Evolutionary conservation across 176 grass and related monocot species (phyloP).

Genomic region (Tillandsia leiboldiana): DNA sequence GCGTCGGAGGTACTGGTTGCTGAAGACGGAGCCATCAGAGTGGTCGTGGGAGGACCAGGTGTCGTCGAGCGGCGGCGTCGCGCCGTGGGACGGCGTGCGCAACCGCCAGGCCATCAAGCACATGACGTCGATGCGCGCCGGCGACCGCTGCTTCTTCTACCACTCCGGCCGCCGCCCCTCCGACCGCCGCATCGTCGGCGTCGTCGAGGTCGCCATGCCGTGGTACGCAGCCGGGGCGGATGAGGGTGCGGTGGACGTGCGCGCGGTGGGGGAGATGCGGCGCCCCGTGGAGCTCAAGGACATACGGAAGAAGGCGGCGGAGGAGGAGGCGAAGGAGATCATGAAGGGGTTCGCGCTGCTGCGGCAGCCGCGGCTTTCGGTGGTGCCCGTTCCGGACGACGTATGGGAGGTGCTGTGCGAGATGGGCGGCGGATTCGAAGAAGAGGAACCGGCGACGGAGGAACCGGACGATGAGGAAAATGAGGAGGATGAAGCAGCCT

Average conservation of each 20-base stretch:
- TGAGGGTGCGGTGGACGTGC: slow-evolving; percentile 67
- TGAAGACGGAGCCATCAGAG: slow-evolving; percentile 75
- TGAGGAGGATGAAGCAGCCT: too few relatives aligned
- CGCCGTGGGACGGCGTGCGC: slow-evolving; percentile 76
- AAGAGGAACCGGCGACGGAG: slow-evolving; percentile 20
- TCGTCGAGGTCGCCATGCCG: slow-evolving; percentile 46
- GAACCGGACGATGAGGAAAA: neutral
- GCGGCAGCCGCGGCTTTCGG: slow-evolving; percentile 64
- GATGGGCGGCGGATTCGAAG: slow-evolving; percentile 49
- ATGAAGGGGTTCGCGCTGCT: slow-evolving; percentile 65
- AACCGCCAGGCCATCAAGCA: slow-evolving; percentile 49
- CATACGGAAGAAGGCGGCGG: slow-evolving; percentile 50
- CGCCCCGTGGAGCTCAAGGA: slow-evolving; percentile 39
- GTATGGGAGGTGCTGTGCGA: slow-evolving; percentile 67
- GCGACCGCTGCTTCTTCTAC: slow-evolving; percentile 12
- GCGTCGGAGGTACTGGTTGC: slow-evolving; percentile 40
- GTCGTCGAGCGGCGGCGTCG: slow-evolving; percentile 33
- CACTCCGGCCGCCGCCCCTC: slow-evolving; percentile 19
- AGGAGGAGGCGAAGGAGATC: slow-evolving; percentile 26
- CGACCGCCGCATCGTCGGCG: slow-evolving; percentile 49
- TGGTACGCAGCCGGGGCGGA: slow-evolving; percentile 40
- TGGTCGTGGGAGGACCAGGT: slow-evolving; percentile 94
- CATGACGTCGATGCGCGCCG: slow-evolving; percentile 1
- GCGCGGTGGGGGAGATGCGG: slow-evolving; percentile 41
- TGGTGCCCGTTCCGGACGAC: slow-evolving; percentile 51